A percentile compares a stretch with the other conserved stretches of the same genome.
phyloP scores from a whole-genome alignment of 441 rosid species.

The Flueggea neowawraea region DNA sequence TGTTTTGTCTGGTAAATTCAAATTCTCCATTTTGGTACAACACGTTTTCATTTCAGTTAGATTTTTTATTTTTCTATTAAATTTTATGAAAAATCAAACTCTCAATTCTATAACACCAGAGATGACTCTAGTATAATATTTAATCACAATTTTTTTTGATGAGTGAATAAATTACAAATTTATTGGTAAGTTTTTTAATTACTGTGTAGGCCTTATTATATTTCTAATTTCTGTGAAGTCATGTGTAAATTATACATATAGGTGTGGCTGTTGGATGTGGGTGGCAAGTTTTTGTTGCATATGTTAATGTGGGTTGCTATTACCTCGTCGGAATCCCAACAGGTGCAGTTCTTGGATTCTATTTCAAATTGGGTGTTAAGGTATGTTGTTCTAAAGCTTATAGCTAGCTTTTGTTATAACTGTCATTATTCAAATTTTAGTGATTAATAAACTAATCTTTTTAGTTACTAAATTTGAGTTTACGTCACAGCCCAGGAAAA shows the following conservation, averaged over 20 bases:
- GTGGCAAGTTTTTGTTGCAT: conserved; percentile 23
- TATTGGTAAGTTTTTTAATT: no score
- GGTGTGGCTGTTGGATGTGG: conserved; percentile 42
- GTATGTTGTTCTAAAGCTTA: conserved; percentile 6
- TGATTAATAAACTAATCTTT: no score
- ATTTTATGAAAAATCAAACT: no score
- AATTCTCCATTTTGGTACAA: no score
- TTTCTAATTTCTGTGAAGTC: neutral
- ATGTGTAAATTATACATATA: neutral
- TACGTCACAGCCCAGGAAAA: no score
- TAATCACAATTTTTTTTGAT: no score
- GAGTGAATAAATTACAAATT: no score
- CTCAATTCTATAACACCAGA: no score
- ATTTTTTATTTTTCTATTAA: neutral
- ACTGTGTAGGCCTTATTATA: neutral
- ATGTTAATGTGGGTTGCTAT: conserved; percentile 23
- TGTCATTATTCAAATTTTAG: no score
- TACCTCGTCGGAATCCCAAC: conserved; percentile 24
- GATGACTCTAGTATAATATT: no score
- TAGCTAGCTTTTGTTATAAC: no score
- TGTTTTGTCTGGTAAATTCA: conserved; percentile 16
- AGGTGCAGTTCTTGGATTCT: conserved; percentile 23
- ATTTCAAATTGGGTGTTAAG: conserved; percentile 15
- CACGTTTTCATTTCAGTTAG: neutral
- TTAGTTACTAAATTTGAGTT: no score